A percentile compares a stretch with the other conserved stretches of the same genome.
Conservation (phyloP, 2,329 filamentous ascomycete species). For the Aspergillus tanneri region DNA sequence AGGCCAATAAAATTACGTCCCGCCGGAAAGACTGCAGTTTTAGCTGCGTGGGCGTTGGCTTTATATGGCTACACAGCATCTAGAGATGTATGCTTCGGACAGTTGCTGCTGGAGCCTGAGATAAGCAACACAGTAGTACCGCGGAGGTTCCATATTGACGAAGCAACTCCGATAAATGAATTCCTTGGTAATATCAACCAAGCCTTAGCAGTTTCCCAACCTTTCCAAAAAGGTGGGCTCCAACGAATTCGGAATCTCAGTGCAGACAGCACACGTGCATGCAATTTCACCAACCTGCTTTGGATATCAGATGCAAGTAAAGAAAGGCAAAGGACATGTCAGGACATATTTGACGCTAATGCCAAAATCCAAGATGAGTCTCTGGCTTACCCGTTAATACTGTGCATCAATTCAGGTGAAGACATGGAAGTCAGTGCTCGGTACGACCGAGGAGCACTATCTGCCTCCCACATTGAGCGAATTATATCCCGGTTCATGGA, state of each 20-base stretch:
- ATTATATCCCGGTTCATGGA: neutral
- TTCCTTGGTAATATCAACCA: constrained; percentile 56
- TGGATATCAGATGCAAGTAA: constrained; percentile 24
- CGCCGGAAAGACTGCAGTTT: constrained; percentile 30
- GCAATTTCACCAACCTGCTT: constrained; percentile 43
- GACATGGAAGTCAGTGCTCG: neutral
- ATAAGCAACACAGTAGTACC: constrained; percentile 43
- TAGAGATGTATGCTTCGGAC: constrained; percentile 45
- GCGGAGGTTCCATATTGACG: constrained; percentile 36
- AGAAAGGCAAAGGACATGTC: constrained; percentile 3
- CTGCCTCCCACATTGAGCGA: neutral
- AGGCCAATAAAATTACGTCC: neutral
- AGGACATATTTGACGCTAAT: neutral
- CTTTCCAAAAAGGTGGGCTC: constrained; percentile 53
- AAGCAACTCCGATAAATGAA: constrained; percentile 37
- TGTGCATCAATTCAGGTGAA: neutral
- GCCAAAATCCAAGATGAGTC: neutral
- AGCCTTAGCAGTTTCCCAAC: constrained; percentile 57
- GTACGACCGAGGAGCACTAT: neutral
- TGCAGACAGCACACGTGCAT: constrained; percentile 42
- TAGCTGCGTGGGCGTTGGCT: constrained; percentile 44
- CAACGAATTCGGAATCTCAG: constrained; percentile 54
- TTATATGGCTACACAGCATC: constrained; percentile 38
- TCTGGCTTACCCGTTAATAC: constrained; percentile 11
- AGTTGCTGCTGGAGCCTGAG: constrained; percentile 43